Base-by-base conservation (phyloP, 495 filamentous ascomycete species). In the Lasiosphaeria ovina region DNA sequence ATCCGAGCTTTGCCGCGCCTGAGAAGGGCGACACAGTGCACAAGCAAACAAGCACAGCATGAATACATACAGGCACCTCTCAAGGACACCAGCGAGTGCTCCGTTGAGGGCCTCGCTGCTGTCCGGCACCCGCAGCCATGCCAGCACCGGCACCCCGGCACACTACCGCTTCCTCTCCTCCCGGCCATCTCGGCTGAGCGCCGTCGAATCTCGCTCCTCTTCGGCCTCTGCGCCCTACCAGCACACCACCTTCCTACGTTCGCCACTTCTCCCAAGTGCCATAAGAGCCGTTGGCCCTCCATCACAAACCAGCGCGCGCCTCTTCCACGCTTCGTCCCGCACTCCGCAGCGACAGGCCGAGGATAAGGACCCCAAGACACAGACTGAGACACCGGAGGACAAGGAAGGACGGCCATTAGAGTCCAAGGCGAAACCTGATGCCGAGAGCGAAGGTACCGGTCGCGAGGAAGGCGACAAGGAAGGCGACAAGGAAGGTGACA, bases 81-180 rank as follows among this genome's bases (percentile, higher is more conserved):
- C 73, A 55, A 76, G 72, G 69, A 73, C 75, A 63, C 61, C 72
- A 70, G 62, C 74, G 33, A 64, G 66, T 51, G 73, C 73, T 51
- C 72, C 76, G 6, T 61, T 73, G 54, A 64, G 68, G 62, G 66
- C 70, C 55, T 71, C 77, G 58, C 44, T 47, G 44, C 8, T 47
- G 12, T n/a, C 7, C 12, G 60, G 64, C 71, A 65, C 70, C 44
- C 76, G 72, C 62, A 72, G 74, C 66, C 50, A 31, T 47, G 74
- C 75, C 58, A 75, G 76, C 69, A 78, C 81, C 63, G 78, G 78
- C 62, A 77, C 81, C 48, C 80, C 81, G 38, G 77, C 82, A 33
- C 87, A 85, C 59, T 79, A 83, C 74, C 80, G 85, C 69, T 80
- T 87, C 79, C 60, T 81, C 7, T 77, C 78, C 34, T 79, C 62